Evolutionary conservation across 441 rosid species (phyloP).

Genomic region (Erodium moschatum): DNA sequence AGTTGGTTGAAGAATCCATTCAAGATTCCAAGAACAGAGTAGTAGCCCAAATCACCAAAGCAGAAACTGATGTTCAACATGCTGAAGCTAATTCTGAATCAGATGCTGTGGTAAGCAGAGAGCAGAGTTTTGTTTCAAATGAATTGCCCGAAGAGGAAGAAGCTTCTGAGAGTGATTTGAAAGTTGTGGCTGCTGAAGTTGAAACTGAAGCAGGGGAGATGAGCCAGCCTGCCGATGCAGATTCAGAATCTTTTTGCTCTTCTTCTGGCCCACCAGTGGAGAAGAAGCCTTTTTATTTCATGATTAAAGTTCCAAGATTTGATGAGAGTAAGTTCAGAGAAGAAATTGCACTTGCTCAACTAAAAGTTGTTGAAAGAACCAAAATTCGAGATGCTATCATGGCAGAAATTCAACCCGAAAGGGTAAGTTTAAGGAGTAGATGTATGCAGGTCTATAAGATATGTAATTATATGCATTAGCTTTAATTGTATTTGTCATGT

Average conservation of each 20-base stretch:
- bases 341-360: background rate
- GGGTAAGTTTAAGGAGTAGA: slow-evolving; percentile 32
- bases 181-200: background rate
- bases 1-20: too few relatives aligned
- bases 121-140: background rate
- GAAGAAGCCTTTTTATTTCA: background rate
- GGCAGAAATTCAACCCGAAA: slow-evolving; percentile 40
- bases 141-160: too few relatives aligned
- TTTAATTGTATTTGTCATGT: background rate
- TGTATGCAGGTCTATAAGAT: slow-evolving; percentile 7
- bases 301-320: slow-evolving; percentile 1
- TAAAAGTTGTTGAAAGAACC: background rate
- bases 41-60: too few relatives aligned
- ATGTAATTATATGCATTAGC: slow-evolving; percentile 6
- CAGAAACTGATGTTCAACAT: too few relatives aligned
- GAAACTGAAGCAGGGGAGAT: background rate
- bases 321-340: background rate
- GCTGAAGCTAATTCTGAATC: background rate
- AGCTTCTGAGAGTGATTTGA: too few relatives aligned
- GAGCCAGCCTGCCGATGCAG: background rate
- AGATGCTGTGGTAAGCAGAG: background rate
- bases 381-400: slow-evolving; percentile 50
- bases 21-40: too few relatives aligned
- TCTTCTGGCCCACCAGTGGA: background rate
- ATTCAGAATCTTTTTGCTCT: background rate